Conservation (phyloP, 768 basidiomycete genomes). For the Tulasnella calospora region DNA sequence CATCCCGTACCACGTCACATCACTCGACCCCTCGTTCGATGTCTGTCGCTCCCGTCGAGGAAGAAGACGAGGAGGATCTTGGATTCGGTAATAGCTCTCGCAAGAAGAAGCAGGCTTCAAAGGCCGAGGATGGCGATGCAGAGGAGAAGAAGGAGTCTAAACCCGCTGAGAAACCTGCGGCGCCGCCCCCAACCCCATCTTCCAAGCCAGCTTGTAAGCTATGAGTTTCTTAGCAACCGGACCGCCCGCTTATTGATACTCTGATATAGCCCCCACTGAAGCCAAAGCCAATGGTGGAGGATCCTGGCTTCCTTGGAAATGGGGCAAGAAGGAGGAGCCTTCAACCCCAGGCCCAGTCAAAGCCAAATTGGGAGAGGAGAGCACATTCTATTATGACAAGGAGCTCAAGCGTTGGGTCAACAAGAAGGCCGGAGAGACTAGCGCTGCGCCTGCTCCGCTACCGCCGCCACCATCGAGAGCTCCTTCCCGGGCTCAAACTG, state of each 20-base stretch:
- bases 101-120: conserved; percentile 37
- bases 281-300: conserved; percentile 38
- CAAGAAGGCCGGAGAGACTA: conserved; percentile 65
- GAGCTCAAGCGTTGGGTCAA: conserved; percentile 97
- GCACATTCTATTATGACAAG: conserved; percentile 85
- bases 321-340: conserved; percentile 56
- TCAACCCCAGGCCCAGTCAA: conserved; percentile 63
- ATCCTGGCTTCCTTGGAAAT: conserved; percentile 80
- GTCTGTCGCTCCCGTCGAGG: conserved; percentile 30
- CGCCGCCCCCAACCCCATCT: conserved; percentile 18
- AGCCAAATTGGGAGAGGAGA: conserved; percentile 91
- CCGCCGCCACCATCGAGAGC: conserved; percentile 78
- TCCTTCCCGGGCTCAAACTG: conserved; percentile 78
- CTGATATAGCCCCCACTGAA: conserved; percentile 31
- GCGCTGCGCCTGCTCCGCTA: conserved; percentile 48
- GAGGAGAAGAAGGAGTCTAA: conserved; percentile 25
- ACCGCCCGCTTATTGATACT: background rate
- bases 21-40: conserved; percentile 18
- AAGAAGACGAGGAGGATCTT: conserved; percentile 77
- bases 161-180: conserved; percentile 27
- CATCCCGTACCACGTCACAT: conserved; percentile 26
- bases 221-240: conserved; percentile 22
- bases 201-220: conserved; percentile 31
- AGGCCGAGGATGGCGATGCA: background rate
- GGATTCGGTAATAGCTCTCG: conserved; percentile 76